phyloP scores from a whole-genome alignment of 495 filamentous ascomycete species.

The Aspergillus mulundensis region DNA sequence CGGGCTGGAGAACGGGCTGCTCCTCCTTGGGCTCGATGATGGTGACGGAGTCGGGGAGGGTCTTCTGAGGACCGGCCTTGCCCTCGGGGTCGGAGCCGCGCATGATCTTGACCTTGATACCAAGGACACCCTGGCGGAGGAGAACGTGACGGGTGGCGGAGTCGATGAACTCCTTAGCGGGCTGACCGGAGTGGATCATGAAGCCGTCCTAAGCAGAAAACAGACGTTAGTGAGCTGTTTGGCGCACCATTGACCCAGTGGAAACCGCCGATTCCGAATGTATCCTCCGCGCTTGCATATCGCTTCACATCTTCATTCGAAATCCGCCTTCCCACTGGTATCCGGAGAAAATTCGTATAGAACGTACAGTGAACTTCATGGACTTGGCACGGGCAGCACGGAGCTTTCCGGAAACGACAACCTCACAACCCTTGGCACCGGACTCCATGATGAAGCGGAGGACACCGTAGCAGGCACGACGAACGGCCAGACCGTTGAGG shows the following conservation, averaged over 20 bases:
- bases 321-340: background rate
- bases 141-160: slow-evolving; percentile 96
- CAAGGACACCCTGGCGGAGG: slow-evolving; percentile 97
- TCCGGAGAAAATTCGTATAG: background rate
- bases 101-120: slow-evolving; percentile 99
- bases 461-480: slow-evolving; percentile 98
- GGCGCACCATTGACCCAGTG: background rate
- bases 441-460: slow-evolving; percentile 99
- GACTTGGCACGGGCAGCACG: slow-evolving; percentile 97
- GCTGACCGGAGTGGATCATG: slow-evolving; percentile 99
- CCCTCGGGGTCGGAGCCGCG: slow-evolving; percentile 98
- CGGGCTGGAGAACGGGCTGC: slow-evolving; percentile 85
- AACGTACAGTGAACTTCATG: slow-evolving; percentile 98
- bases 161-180: slow-evolving; percentile 99
- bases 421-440: slow-evolving; percentile 99
- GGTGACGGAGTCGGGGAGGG: slow-evolving; percentile 94
- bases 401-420: slow-evolving; percentile 98
- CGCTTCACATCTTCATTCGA: background rate
- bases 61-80: slow-evolving; percentile 95
- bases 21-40: slow-evolving; percentile 99
- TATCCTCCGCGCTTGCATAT: background rate
- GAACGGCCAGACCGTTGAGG: slow-evolving; percentile 96
- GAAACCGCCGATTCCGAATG: background rate
- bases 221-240: slow-evolving; percentile 4
- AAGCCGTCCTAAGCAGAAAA: slow-evolving; percentile 71